Evolutionary conservation across 164 flowering plant species (phyloP).

Genomic region (Annona squamosa): DNA sequence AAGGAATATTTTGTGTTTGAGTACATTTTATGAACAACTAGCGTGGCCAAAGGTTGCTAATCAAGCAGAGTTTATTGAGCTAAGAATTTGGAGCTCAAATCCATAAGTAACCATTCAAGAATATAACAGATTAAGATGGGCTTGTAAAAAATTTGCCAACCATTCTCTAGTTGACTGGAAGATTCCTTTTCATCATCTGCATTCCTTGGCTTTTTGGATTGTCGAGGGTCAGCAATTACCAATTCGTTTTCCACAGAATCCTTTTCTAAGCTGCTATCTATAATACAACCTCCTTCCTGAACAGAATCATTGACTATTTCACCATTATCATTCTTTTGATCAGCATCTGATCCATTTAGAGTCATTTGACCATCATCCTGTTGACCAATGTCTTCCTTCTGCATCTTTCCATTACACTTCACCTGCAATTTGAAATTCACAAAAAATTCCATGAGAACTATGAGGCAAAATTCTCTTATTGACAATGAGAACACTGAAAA

Average conservation of each 20-base stretch:
- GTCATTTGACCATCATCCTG: slow-evolving; percentile 25
- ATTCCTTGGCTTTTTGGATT: slow-evolving; percentile 61
- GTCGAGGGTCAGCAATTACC: slow-evolving; percentile 39
- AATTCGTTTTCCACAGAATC: slow-evolving; percentile 17
- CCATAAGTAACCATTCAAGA: not conserved
- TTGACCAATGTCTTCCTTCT: slow-evolving; percentile 21
- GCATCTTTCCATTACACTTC: slow-evolving; percentile 23
- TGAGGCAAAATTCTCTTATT: too few relatives aligned
- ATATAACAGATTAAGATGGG: not conserved
- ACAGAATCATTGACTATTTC: slow-evolving; percentile 18
- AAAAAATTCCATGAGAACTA: too few relatives aligned
- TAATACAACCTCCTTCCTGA: slow-evolving; percentile 19
- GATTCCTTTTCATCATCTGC: slow-evolving; percentile 22
- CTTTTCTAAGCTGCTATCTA: slow-evolving; percentile 22
- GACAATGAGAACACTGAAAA: not conserved
- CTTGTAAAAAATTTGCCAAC: slow-evolving; percentile 12
- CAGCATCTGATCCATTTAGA: slow-evolving; percentile 22
- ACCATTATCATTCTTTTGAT: slow-evolving; percentile 25
- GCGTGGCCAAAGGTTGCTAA: not conserved
- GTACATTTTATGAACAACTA: not conserved
- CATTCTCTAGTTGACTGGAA: slow-evolving; percentile 28
- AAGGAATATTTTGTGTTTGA: not conserved
- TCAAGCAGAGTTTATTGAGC: not conserved
- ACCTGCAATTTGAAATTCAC: slow-evolving; percentile 6
- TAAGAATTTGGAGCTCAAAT: not conserved